Base-by-base conservation (phyloP, 139 green algal genomes). In the Chlamydomonas urium region DNA sequence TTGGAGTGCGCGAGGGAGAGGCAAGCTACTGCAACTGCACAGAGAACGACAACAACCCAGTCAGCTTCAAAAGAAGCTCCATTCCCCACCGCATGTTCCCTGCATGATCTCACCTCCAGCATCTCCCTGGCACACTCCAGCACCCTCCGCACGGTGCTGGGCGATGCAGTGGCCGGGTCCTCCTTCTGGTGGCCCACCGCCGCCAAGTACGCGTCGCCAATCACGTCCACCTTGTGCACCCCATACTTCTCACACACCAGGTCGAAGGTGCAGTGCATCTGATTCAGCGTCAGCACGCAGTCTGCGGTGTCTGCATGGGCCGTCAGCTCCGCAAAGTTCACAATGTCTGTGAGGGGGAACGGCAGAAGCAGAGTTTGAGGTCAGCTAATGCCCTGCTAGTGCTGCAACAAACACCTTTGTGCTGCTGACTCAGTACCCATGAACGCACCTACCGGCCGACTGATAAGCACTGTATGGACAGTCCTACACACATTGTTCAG, bases 181-280 rank as follows among this genome's bases (percentile, higher is more conserved):
- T 79, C 67, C 17, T 65, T 28, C 72, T 76, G 36, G 35, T 83
- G 77, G 38, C 77, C 77, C 62, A 73, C 66, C 0, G 77, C 77
- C 28, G 62, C 72, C 29, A 75, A 33, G 53, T 83, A 83, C 1
- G 21, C 29, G 60, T 74, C 66, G 2, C 48, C 68, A 23, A 77
- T 42, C 33, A 53, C 58, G 38, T 83, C 77, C 34, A 79, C 77
- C 77, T 83, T 83, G 69, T 79, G 73, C 56, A 83, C 53, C 19
- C 32, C 63, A 35, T 72, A 72, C 56, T 75, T 72, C 42, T 83
- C 77, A 0, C 65, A 59, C 21, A 83, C 62, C 17, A 66, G 34
- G 47, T 83, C 77, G 48, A 79, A 83, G 8, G 71, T 61, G 2
- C 68, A 77, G 73, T 70, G 75, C 14, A 79, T 50, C 6, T 60